Base-by-base conservation (phyloP, 1,284 basidiomycete species). In the Ustilago hordei region DNA sequence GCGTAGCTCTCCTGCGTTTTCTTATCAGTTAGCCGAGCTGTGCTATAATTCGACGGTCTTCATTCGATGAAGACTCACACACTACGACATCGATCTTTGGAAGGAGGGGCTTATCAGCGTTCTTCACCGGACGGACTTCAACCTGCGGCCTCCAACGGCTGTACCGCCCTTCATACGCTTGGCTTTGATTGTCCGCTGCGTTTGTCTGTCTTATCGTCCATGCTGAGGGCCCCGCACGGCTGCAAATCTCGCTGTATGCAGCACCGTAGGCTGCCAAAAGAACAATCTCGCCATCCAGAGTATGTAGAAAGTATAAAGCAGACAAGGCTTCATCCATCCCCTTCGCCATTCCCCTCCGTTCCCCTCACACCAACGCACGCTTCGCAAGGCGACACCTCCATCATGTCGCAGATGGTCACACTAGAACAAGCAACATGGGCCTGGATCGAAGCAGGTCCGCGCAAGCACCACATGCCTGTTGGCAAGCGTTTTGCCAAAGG, bases 361-460 rank as follows among this genome's bases (percentile, higher is more conserved):
- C 50, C 34, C 12, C 34, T n/a, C 31, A 31, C 1, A 17, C 28
- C 31, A 28, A 11, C 17, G 1, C 8, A 17, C 34, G 28, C 50
- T 15, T 11, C 50, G 17, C 17, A 4, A 31, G 8, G 43, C 43
- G n/a, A n/a, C 23, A 8, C n/a, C 13, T n/a, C n/a, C 64, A 76
- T 13, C 47, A 79, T 74, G 78, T 76, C 78, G 56, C 69, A 72
- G 23, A 81, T 82, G 80, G 28, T 79, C 36, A 62, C 79, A 7
- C 58, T 82, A 48, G 80, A 82, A 57, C 76, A 82, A 55, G 80
- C 79, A 23, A 79, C 76, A 34, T 82, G 79, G 79, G 70, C 77
- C 57, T 81, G 72, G 76, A 79, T 82, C 63, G 69, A 79, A 35
- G 73, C 79, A 8, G 79, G 76, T 19, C 62, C 74, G 36, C 63